These are phyloP conservation scores for Elsinoe australis DNA, from an alignment of 2,329 filamentous ascomycete genomes.

Conservation along the genomic window DNA sequence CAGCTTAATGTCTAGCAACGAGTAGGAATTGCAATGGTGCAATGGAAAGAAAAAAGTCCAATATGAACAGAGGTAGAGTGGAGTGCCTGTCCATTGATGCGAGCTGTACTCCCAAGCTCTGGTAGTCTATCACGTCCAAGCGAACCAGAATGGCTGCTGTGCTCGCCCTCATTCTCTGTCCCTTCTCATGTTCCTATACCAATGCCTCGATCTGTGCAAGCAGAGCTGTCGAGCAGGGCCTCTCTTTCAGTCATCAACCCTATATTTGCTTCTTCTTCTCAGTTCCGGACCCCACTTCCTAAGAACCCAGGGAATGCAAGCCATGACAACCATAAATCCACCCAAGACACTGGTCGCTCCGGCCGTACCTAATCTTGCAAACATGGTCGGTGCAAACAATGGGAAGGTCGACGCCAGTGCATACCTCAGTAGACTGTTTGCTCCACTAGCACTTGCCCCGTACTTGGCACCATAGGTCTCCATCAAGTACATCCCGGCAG, in stretches of 20 bases:
- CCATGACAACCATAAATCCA: conserved; percentile 30
- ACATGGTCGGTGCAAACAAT: conserved; percentile 33
- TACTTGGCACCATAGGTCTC: conserved; percentile 30
- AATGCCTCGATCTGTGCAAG: no score
- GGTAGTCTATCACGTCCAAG: no score
- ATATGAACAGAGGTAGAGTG: no score
- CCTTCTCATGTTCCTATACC: no score
- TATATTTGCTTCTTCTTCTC: conserved; percentile 27
- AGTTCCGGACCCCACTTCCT: conserved; percentile 29
- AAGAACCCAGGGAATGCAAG: conserved; percentile 32
- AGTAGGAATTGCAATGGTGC: no score
- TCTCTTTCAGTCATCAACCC: conserved; percentile 10
- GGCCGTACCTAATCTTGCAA: conserved; percentile 29
- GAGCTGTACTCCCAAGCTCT: no score
- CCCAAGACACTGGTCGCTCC: conserved; percentile 33
- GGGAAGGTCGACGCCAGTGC: conserved; percentile 28
- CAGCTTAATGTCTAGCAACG: no score
- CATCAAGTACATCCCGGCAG: conserved; percentile 29
- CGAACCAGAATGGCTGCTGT: no score
- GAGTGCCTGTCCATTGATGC: no score
- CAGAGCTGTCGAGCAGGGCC: background rate
- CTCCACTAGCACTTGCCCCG: conserved; percentile 28
- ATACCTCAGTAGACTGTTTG: conserved; percentile 27
- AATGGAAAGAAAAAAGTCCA: no score
- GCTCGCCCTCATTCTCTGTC: no score